Conservation (phyloP, 331 rosid genomes). For the Spiraea crenata region DNA sequence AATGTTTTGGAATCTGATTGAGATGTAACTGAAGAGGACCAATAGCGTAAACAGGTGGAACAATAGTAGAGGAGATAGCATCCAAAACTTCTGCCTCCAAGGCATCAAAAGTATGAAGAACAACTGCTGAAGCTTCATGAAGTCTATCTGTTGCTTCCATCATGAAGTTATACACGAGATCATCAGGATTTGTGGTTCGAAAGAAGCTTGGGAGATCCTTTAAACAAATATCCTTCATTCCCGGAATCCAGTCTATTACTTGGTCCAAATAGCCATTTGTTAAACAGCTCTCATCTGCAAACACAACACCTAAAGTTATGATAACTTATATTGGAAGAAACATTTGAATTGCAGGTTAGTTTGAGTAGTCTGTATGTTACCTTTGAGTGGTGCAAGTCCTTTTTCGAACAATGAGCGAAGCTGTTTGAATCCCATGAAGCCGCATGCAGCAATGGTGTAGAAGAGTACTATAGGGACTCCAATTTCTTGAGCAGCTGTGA, state of each 20-base stretch:
- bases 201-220: neutral
- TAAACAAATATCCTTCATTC: neutral
- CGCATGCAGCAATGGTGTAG: constrained; percentile 20
- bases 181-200: neutral
- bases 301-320: neutral
- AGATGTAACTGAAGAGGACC: constrained; percentile 13
- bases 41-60: neutral
- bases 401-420: neutral
- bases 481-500: constrained; percentile 17
- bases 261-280: neutral
- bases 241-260: constrained; percentile 1
- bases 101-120: constrained; percentile 16
- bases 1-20: too few species aligned
- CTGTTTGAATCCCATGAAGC: constrained; percentile 1
- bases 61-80: neutral
- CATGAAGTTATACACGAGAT: neutral
- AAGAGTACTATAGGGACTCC: constrained; percentile 7
- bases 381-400: constrained; percentile 23
- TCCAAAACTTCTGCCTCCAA: neutral
- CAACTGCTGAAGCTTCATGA: constrained; percentile 10
- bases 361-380: neutral
- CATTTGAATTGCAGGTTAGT: too few species aligned
- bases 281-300: constrained; percentile 8
- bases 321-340: too few species aligned
- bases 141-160: neutral